A percentile compares a stretch with the other conserved stretches of the same genome.
Evolutionary conservation across 2,329 filamentous ascomycete species (phyloP).

Genomic region (Aspergillus arachidicola): DNA sequence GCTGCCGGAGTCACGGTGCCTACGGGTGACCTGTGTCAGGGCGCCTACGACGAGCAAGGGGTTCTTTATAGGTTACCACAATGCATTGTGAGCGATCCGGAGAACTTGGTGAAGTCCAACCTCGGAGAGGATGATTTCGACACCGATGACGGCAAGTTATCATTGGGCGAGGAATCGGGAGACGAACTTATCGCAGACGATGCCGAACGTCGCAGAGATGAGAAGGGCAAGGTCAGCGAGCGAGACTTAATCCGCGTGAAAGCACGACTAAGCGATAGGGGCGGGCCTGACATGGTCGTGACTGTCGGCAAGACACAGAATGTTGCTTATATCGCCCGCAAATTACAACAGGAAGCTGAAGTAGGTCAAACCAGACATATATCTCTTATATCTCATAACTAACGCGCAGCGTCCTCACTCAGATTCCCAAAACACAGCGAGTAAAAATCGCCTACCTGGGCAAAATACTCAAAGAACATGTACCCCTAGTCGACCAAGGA

Average conservation of each 20-base stretch:
- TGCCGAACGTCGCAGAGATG: constrained; percentile 50
- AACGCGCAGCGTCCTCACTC: constrained; percentile 4
- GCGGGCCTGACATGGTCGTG: constrained; percentile 64
- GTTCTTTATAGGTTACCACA: constrained; percentile 70
- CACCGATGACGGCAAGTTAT: constrained; percentile 37
- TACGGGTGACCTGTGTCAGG: constrained; percentile 70
- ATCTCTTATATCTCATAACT: constrained; percentile 6
- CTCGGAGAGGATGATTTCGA: constrained; percentile 30
- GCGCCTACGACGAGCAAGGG: constrained; percentile 71
- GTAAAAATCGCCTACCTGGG: constrained; percentile 80
- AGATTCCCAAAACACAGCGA: constrained; percentile 62
- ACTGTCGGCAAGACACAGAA: constrained; percentile 61
- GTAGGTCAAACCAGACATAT: constrained; percentile 51
- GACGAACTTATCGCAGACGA: constrained; percentile 42
- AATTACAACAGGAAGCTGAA: constrained; percentile 64
- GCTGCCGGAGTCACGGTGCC: constrained; percentile 76
- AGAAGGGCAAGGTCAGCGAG: constrained; percentile 63
- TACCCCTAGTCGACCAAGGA: constrained; percentile 67
- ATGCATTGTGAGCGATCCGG: constrained; percentile 69
- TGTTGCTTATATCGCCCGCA: constrained; percentile 65
- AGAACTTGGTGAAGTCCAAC: constrained; percentile 50
- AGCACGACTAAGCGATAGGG: constrained; percentile 67
- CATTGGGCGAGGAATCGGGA: constrained; percentile 42
- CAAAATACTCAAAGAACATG: constrained; percentile 71
- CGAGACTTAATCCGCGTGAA: constrained; percentile 60